Evolutionary conservation across 1,284 basidiomycete species (phyloP).

Genomic region (Trichosporon coremiiforme): DNA sequence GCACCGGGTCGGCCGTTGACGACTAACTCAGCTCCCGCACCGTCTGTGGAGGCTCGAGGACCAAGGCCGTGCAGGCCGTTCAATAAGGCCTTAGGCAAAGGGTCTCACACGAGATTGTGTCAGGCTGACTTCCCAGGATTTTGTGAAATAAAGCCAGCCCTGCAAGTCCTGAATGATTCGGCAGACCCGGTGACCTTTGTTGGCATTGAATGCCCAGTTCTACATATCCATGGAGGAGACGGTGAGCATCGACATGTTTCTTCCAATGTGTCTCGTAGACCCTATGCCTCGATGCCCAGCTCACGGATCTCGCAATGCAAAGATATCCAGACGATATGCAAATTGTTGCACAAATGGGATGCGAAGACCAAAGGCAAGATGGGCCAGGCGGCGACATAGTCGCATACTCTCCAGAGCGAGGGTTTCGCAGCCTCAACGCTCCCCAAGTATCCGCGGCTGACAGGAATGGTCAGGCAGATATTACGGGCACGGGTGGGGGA

Average conservation of each 20-base stretch:
- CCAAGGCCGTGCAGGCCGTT: not conserved
- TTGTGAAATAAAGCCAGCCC: not conserved
- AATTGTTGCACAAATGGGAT: no score
- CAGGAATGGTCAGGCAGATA: not conserved
- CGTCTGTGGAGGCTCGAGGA: not conserved
- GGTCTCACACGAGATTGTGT: not conserved
- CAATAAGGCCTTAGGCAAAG: not conserved
- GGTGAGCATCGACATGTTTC: no score
- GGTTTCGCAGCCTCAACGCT: no score
- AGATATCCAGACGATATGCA: no score
- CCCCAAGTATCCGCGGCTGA: not conserved
- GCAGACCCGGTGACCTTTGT: not conserved
- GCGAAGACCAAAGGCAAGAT: no score
- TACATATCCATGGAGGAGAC: no score
- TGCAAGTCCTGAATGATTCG: not conserved
- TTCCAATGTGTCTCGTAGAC: no score
- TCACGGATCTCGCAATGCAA: no score
- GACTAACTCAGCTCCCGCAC: not conserved
- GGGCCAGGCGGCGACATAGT: no score
- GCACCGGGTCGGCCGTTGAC: conserved; percentile 6
- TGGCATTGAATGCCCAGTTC: no score
- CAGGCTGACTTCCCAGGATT: not conserved
- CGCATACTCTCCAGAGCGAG: no score
- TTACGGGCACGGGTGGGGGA: not conserved
- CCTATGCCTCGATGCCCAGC: no score